These are phyloP conservation scores for Cucurbitaria berberidis DNA, from an alignment of 2,329 filamentous ascomycete species.

Conservation along the genomic window DNA sequence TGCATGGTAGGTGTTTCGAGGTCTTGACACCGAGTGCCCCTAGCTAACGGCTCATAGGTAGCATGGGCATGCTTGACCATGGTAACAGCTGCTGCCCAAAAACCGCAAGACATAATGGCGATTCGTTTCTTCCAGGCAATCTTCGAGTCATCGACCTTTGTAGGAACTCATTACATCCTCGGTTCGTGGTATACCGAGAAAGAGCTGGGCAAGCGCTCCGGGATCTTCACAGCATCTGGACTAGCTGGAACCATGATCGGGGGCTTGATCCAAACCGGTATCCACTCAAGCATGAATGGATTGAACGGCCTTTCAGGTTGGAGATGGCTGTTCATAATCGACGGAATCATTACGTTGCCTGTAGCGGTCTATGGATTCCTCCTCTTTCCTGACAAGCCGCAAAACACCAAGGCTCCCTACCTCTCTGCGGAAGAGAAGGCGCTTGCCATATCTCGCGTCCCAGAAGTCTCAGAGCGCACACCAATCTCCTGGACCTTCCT, in stretches of 20 bases:
- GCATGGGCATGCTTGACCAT: constrained; percentile 70
- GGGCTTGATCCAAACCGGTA: constrained; percentile 66
- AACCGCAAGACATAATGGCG: constrained; percentile 63
- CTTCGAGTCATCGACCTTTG: constrained; percentile 63
- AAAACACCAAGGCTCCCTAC: constrained; percentile 52
- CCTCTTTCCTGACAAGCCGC: constrained; percentile 54
- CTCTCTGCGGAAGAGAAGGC: constrained; percentile 50
- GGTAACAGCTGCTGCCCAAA: constrained; percentile 61
- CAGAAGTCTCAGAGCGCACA: constrained; percentile 51
- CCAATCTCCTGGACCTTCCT: constrained; percentile 59
- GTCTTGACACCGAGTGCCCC: background rate
- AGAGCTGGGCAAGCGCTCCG: constrained; percentile 67
- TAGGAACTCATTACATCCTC: constrained; percentile 64
- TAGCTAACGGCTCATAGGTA: constrained; percentile 25
- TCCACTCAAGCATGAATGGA: constrained; percentile 54
- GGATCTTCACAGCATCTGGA: constrained; percentile 66
- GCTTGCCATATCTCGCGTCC: constrained; percentile 54
- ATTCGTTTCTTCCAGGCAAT: constrained; percentile 63
- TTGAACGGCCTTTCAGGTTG: constrained; percentile 60
- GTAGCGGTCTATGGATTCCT: constrained; percentile 62
- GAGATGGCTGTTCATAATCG: constrained; percentile 56
- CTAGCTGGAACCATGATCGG: constrained; percentile 67
- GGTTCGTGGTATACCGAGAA: constrained; percentile 66
- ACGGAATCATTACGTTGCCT: constrained; percentile 63
- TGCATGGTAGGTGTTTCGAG: constrained; percentile 59